Conservation (phyloP, 2,329 filamentous ascomycete genomes). For the Canariomyces notabilis region DNA sequence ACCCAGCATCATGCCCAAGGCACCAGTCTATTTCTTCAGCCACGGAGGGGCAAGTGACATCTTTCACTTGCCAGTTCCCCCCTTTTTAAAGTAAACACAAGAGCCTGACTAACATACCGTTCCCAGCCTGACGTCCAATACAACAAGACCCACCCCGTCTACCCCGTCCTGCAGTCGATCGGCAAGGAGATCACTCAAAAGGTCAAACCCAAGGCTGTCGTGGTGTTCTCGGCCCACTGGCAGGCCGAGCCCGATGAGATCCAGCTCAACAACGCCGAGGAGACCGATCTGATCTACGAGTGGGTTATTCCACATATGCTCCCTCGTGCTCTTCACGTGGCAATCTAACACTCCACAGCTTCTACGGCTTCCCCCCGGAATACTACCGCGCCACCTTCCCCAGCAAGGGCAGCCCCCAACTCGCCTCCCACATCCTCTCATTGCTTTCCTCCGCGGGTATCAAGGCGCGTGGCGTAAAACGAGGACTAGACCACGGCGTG, state of each 20-base stretch:
- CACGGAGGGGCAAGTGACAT: slow-evolving; percentile 42
- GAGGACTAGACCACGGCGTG: slow-evolving; percentile 71
- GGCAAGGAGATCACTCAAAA: slow-evolving; percentile 65
- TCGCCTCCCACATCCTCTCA: slow-evolving; percentile 55
- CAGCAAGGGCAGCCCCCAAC: slow-evolving; percentile 53
- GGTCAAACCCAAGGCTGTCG: slow-evolving; percentile 65
- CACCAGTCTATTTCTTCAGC: slow-evolving; percentile 47
- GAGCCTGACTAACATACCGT: slow-evolving; percentile 13
- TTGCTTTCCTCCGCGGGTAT: slow-evolving; percentile 54
- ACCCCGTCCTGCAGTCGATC: slow-evolving; percentile 57
- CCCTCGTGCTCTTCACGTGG: background rate
- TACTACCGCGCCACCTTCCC: slow-evolving; percentile 66
- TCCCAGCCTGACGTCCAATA: slow-evolving; percentile 40
- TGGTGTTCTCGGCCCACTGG: slow-evolving; percentile 77
- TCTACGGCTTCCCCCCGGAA: slow-evolving; percentile 65
- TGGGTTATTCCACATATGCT: slow-evolving; percentile 27
- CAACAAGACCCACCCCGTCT: slow-evolving; percentile 63
- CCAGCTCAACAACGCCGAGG: slow-evolving; percentile 60
- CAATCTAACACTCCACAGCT: slow-evolving; percentile 30
- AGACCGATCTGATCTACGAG: slow-evolving; percentile 67
- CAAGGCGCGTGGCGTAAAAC: slow-evolving; percentile 51
- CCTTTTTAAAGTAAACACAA: background rate
- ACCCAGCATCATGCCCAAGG: slow-evolving; percentile 25
- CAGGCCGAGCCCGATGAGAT: slow-evolving; percentile 53
- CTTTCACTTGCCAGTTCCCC: background rate